Base-by-base conservation (phyloP, 2,329 filamentous ascomycete species). In the Alternaria sp. region DNA sequence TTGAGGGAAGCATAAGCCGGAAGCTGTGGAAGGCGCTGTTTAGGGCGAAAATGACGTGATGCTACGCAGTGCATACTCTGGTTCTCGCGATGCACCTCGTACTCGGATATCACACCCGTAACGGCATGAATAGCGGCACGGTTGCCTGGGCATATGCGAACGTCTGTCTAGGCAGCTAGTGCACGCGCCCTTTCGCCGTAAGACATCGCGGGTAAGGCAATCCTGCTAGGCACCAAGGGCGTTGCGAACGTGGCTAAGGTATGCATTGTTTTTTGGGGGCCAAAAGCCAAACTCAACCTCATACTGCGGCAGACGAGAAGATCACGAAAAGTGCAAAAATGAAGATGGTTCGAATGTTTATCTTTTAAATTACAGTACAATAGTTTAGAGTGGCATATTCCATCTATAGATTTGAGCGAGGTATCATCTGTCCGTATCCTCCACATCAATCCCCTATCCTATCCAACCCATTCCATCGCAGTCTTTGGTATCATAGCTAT, bases 381-480 rank as follows among this genome's bases (percentile, higher is more conserved):
- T 18, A 41, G 37, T 37, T 11, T 21, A 21, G 43, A 47, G 18
- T 37, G 30, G 14, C 55, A 54, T 37, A 18, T 60, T 59, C 37
- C 51, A 25, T 50, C 46, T 54, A 37, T n/a, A 33, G 23, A 37
- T 65, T 55, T 71, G 68, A 72, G 64, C 55, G 60, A 64, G 60
- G 60, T 64, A 64, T 65, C 47, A 43, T 63, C 56, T 30, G 37
- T 37, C 41, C 56, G 30, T 21, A 61, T 43, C 49, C 37, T 5
- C 23, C 23, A 21, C 23, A 5, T 23, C 23, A 4, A 5, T 23
- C 23, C 23, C 23, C 23, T 23, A 23, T 21, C 21, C 49, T 37
- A 11, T 54, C 26, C 58, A 25, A 41, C 25, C 58, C 60, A 23
- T 55, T 41, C 37, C 46, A 23, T 45, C 41, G 37, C 53, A 55